Evolutionary conservation across 139 green algal genomes (phyloP).

Genomic region (Picochlorum sp.): DNA sequence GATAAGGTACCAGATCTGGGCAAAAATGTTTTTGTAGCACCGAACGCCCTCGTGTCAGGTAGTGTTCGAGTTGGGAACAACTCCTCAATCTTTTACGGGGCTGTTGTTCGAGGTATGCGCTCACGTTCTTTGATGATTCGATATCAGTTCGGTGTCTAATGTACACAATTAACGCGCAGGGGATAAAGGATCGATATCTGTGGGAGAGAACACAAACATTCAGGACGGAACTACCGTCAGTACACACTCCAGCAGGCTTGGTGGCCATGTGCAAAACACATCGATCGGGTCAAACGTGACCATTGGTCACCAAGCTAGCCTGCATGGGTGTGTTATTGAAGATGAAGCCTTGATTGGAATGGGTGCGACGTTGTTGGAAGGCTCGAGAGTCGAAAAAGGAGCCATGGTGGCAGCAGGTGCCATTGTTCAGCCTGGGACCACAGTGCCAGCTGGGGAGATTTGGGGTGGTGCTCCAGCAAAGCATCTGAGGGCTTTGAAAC

Average conservation of each 20-base stretch:
- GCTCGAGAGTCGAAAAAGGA: constrained; percentile 51
- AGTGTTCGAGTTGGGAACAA: constrained; percentile 70
- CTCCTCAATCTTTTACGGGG: constrained; percentile 88
- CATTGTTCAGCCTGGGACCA: constrained; percentile 62
- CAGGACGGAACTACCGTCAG: constrained; percentile 84
- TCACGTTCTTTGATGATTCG: background rate
- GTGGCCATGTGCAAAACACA: constrained; percentile 23
- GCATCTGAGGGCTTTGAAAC: constrained; percentile 75
- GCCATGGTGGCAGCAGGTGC: constrained; percentile 85
- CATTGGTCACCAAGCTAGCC: constrained; percentile 64
- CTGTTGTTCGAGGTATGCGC: constrained; percentile 67
- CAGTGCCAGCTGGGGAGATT: constrained; percentile 63
- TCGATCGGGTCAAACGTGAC: constrained; percentile 85
- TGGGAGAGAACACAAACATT: constrained; percentile 85
- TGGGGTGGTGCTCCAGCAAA: constrained; percentile 67
- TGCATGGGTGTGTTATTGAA: constrained; percentile 84
- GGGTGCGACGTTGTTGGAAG: constrained; percentile 78
- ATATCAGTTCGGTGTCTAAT: constrained; percentile 5
- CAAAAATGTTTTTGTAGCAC: constrained; percentile 72
- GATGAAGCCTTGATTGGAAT: constrained; percentile 90
- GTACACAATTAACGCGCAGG: constrained; percentile 36
- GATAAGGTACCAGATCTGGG: constrained; percentile 51
- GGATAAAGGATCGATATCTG: constrained; percentile 70
- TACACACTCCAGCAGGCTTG: constrained; percentile 14
- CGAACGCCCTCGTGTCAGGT: constrained; percentile 74